Evolutionary conservation across 495 filamentous ascomycete genomes (phyloP).

Genomic region (Penicillium goetzii): DNA sequence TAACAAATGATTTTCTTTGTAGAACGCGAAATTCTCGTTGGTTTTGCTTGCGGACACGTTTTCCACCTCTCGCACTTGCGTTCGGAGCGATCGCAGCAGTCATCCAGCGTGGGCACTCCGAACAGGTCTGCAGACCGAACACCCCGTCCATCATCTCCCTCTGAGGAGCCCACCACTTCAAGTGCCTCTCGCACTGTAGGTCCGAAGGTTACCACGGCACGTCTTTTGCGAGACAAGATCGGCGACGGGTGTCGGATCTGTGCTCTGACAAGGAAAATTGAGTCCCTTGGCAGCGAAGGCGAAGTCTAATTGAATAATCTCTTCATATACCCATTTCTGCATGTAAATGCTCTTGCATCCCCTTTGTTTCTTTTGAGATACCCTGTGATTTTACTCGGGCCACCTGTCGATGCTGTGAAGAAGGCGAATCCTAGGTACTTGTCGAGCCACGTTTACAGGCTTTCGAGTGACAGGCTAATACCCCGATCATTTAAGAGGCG

Average conservation of each 20-base stretch:
- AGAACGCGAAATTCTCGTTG: slow-evolving; percentile 80
- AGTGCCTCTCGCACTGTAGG: slow-evolving; percentile 66
- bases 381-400: slow-evolving; percentile 25
- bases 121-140: slow-evolving; percentile 32
- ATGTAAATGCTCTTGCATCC: slow-evolving; percentile 19
- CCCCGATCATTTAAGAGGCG: background rate
- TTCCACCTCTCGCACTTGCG: slow-evolving; percentile 85
- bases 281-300: slow-evolving; percentile 36
- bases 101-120: slow-evolving; percentile 22
- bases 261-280: slow-evolving; percentile 46
- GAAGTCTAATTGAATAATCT: slow-evolving; percentile 13
- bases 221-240: slow-evolving; percentile 72
- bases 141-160: slow-evolving; percentile 36
- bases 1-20: slow-evolving; percentile 7
- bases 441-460: background rate
- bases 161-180: slow-evolving; percentile 21
- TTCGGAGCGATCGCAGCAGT: slow-evolving; percentile 42
- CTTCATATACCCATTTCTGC: slow-evolving; percentile 16
- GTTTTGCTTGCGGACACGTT: slow-evolving; percentile 88
- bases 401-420: background rate
- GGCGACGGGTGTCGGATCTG: slow-evolving; percentile 73
- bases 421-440: background rate
- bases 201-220: slow-evolving; percentile 86
- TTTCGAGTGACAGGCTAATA: background rate
- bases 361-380: slow-evolving; percentile 37